Percentiles rank a stretch among this genome's conserved stretches.
These are phyloP conservation scores for Besnoitia besnoiti DNA, from an alignment of 169 alveolate genomes.

Conservation along the genomic window DNA sequence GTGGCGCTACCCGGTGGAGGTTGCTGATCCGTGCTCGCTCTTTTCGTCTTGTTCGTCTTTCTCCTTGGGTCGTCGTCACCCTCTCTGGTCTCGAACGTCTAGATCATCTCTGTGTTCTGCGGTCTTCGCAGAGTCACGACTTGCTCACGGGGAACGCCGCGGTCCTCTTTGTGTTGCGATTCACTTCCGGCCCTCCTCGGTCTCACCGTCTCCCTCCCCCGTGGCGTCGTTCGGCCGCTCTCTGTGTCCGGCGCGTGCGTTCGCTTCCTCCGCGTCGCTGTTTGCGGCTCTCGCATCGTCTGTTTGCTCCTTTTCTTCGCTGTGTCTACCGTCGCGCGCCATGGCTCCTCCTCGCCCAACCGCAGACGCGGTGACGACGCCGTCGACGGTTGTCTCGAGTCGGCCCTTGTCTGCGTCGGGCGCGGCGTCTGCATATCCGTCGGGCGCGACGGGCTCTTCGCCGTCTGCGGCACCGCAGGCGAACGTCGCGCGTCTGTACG, in stretches of 20 bases:
- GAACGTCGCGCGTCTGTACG: conserved; percentile 77
- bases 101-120: no score
- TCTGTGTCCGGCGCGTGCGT: background rate
- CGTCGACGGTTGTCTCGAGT: background rate
- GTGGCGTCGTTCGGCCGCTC: background rate
- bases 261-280: background rate
- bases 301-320: background rate
- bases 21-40: background rate
- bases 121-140: no score
- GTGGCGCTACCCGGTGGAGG: no score
- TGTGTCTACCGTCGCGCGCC: background rate
- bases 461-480: background rate
- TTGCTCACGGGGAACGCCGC: no score
- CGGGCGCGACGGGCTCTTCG: background rate
- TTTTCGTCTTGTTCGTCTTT: background rate
- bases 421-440: background rate
- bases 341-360: conserved; percentile 15
- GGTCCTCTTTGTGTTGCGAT: no score
- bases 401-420: background rate
- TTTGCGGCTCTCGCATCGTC: background rate
- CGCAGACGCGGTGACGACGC: conserved; percentile 8
- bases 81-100: no score
- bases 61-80: background rate
- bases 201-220: background rate
- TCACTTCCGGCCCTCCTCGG: background rate